A percentile compares a stretch with the other conserved stretches of the same genome.
These are phyloP conservation scores for Dendrobium chrysotoxum DNA, from an alignment of 106 monocot species.

Conservation along the genomic window DNA sequence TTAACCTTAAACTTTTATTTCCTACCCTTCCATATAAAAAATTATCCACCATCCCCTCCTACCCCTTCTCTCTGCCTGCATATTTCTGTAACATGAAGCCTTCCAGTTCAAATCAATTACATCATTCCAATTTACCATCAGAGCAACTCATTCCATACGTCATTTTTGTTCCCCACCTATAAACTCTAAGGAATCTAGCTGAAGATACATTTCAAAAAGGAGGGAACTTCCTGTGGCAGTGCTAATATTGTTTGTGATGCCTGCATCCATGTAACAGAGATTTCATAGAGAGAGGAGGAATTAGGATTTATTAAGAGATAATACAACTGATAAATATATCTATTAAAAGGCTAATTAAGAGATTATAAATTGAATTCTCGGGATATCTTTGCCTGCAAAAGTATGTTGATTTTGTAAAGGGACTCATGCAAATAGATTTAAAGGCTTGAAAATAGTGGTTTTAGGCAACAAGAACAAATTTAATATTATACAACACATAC, in stretches of 20 bases:
- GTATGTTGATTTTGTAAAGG: not conserved
- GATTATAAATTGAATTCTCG: not conserved
- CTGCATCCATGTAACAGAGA: not conserved
- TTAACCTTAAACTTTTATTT: not conserved
- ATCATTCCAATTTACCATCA: not conserved
- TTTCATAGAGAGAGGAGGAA: not conserved
- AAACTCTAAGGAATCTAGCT: not conserved
- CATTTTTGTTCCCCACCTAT: not conserved
- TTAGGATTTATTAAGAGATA: not conserved
- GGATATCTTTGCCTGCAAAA: not conserved
- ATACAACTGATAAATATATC: not conserved
- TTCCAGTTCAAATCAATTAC: not conserved
- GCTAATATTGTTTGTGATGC: not conserved
- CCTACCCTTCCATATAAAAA: not conserved
- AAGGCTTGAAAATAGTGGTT: not conserved
- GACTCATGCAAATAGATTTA: not conserved
- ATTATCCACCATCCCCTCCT: not conserved
- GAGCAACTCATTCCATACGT: not conserved
- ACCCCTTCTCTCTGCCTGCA: not conserved
- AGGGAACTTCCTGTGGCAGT: not conserved
- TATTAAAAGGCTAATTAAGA: not conserved
- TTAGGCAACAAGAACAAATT: not conserved
- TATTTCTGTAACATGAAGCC: not conserved
- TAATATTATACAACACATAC: not conserved
- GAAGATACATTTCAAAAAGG: not conserved